Evolutionary conservation across 805 yeast species (phyloP).

Genomic region (Metschnikowia borealis): DNA sequence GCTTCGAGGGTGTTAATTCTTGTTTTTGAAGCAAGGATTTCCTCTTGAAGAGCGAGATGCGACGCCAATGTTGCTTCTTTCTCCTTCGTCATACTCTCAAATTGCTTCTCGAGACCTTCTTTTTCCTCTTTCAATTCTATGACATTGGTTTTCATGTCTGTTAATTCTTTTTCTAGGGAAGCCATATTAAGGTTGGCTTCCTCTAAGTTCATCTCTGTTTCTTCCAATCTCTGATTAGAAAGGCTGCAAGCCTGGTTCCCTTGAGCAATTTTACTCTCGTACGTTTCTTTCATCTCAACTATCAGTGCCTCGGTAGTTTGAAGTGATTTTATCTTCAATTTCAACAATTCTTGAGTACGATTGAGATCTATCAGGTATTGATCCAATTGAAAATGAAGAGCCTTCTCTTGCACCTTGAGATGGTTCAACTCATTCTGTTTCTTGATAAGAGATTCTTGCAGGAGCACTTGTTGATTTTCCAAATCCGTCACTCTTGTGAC

Average conservation of each 20-base stretch:
- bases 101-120: background rate
- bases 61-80: background rate
- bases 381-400: background rate
- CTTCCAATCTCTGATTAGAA: background rate
- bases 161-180: background rate
- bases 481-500: background rate
- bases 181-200: background rate
- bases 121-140: background rate
- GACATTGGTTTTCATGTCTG: background rate
- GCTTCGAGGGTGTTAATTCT: constrained; percentile 11
- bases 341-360: constrained; percentile 1
- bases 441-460: constrained; percentile 1
- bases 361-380: background rate
- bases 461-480: background rate
- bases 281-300: constrained; percentile 2
- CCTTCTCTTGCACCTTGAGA: background rate
- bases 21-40: background rate
- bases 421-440: constrained; percentile 1
- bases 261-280: background rate
- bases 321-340: background rate
- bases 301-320: background rate
- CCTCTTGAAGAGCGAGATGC: background rate
- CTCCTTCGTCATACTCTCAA: background rate
- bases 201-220: background rate
- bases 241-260: background rate